Conservation (phyloP, 1,284 basidiomycete species). For the Hemileccinum hortonii region DNA sequence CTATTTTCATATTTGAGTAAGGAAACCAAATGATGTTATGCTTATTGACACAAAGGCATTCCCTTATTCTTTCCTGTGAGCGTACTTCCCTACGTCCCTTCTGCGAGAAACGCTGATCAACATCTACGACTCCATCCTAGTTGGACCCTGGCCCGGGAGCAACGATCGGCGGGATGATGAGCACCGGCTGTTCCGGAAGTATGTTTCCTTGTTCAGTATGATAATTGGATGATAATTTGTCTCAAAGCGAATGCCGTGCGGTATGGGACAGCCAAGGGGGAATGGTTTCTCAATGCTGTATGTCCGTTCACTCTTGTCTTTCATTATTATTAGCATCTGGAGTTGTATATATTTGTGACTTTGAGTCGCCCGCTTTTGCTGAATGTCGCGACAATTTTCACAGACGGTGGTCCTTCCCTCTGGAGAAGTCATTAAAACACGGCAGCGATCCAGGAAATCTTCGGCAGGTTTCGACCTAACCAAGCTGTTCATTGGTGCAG, state of each 20-base stretch:
- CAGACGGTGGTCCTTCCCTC: constrained; percentile 87
- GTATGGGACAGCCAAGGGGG: constrained; percentile 83
- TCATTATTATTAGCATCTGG: neutral
- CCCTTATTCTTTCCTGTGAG: constrained; percentile 87
- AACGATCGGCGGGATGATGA: constrained; percentile 91
- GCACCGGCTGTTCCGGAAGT: constrained; percentile 81
- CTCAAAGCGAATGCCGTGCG: constrained; percentile 78
- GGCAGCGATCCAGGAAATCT: constrained; percentile 82
- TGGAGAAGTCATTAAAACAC: constrained; percentile 92
- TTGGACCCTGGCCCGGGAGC: constrained; percentile 78
- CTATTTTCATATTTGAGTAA: neutral
- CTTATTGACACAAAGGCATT: constrained; percentile 42
- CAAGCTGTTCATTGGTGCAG: constrained; percentile 91
- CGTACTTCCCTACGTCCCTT: neutral
- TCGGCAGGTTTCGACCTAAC: constrained; percentile 90
- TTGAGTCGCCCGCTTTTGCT: neutral
- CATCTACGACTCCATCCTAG: constrained; percentile 34
- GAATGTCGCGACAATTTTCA: constrained; percentile 1
- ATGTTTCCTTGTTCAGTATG: constrained; percentile 23
- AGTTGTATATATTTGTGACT: neutral
- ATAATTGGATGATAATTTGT: neutral
- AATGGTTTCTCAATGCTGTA: constrained; percentile 83
- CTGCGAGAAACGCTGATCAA: neutral
- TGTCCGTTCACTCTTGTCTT: constrained; percentile 6
- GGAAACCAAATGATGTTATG: neutral